Conservation (phyloP, 2,329 filamentous ascomycete species). For the Diaporthe australafricana region DNA sequence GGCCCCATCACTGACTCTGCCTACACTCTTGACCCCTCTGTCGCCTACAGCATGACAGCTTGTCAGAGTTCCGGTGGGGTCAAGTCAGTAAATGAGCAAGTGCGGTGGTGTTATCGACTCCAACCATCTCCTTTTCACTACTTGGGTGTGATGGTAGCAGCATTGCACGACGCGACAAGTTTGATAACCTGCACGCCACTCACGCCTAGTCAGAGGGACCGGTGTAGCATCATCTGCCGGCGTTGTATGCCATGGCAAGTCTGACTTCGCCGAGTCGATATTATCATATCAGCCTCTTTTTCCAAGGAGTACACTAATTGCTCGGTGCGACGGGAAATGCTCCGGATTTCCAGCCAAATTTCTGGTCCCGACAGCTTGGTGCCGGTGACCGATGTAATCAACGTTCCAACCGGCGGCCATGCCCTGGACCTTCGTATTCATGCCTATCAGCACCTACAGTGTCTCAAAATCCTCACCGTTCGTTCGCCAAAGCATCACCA, state of each 20-base stretch:
- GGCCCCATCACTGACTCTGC: neutral
- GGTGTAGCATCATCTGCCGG: neutral
- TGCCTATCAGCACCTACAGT: conserved; percentile 17
- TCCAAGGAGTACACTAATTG: neutral
- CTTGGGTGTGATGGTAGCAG: neutral
- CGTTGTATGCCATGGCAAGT: neutral
- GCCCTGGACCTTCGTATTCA: neutral
- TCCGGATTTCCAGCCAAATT: too few species aligned
- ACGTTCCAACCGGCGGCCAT: neutral
- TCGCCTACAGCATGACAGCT: neutral
- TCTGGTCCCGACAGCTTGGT: neutral
- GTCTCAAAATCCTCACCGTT: conserved; percentile 1
- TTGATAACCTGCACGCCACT: neutral
- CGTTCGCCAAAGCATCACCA: conserved; percentile 8
- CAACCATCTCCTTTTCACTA: neutral
- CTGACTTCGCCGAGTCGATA: neutral
- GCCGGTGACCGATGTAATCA: neutral
- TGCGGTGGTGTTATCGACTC: neutral
- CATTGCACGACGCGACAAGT: neutral
- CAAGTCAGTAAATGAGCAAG: neutral
- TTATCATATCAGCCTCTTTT: neutral
- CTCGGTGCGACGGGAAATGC: neutral
- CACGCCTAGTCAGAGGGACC: neutral
- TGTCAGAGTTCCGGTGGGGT: neutral
- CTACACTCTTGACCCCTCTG: neutral